Evolutionary conservation across 2,329 filamentous ascomycete genomes (phyloP).

Genomic region (Aspergillus melleus): DNA sequence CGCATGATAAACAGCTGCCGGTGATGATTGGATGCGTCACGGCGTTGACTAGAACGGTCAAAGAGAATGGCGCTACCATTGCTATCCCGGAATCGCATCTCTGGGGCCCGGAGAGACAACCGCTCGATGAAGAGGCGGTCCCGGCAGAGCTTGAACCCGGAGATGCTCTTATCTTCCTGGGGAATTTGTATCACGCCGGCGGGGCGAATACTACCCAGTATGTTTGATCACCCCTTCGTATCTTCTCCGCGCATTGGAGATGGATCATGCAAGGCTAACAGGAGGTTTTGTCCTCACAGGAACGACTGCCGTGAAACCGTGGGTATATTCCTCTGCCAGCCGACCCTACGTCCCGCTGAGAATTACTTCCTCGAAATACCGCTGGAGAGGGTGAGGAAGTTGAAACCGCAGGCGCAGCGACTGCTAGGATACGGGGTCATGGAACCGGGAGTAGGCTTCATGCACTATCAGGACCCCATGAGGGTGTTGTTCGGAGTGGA

Average conservation of each 20-base stretch:
- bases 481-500: slow-evolving; percentile 37
- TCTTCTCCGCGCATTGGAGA: neutral
- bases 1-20: slow-evolving; percentile 35
- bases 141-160: slow-evolving; percentile 43
- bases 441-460: slow-evolving; percentile 37
- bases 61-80: slow-evolving; percentile 45
- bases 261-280: neutral
- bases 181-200: slow-evolving; percentile 44
- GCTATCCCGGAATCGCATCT: slow-evolving; percentile 44
- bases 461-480: slow-evolving; percentile 42
- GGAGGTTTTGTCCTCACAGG: slow-evolving; percentile 6
- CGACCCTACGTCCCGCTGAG: slow-evolving; percentile 35
- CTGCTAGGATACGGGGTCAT: slow-evolving; percentile 37
- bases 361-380: slow-evolving; percentile 37
- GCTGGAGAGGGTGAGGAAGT: slow-evolving; percentile 27
- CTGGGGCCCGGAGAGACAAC: slow-evolving; percentile 41
- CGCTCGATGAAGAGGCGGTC: slow-evolving; percentile 40
- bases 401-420: slow-evolving; percentile 34
- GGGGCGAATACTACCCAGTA: slow-evolving; percentile 37
- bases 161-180: slow-evolving; percentile 43
- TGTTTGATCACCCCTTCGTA: neutral
- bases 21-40: slow-evolving; percentile 43
- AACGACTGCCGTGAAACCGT: slow-evolving; percentile 29
- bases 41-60: slow-evolving; percentile 42
- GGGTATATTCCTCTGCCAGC: slow-evolving; percentile 39